These are phyloP conservation scores for Ogataea zsoltii DNA, from an alignment of 805 yeast genomes.

Conservation along the genomic window DNA sequence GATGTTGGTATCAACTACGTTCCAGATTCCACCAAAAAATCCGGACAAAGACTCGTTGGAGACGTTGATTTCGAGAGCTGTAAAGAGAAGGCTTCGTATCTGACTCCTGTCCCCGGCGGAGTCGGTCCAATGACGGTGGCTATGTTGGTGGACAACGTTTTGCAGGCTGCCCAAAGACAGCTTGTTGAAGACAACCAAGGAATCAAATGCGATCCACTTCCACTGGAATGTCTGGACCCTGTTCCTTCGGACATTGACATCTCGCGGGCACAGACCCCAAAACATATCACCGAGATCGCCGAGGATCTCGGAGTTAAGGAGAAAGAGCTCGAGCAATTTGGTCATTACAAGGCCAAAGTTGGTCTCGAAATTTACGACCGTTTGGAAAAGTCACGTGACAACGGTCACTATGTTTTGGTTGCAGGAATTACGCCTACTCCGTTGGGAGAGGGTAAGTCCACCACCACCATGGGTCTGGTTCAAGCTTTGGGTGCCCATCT, in stretches of 20 bases:
- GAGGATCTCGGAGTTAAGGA: conserved; percentile 66
- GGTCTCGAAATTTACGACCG: conserved; percentile 63
- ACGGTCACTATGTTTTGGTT: conserved; percentile 74
- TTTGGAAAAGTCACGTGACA: conserved; percentile 51
- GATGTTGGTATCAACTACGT: conserved; percentile 84
- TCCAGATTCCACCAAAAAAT: conserved; percentile 62
- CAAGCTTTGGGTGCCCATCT: conserved; percentile 81
- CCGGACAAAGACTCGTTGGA: conserved; percentile 74
- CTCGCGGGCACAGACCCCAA: conserved; percentile 74
- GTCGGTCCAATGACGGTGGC: conserved; percentile 94
- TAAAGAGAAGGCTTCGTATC: conserved; percentile 53
- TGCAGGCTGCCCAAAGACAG: conserved; percentile 61
- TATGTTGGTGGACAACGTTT: conserved; percentile 71
- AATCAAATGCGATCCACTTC: conserved; percentile 54
- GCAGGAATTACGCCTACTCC: conserved; percentile 89
- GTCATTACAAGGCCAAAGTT: conserved; percentile 76
- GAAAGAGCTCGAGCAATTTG: conserved; percentile 71
- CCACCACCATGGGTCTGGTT: conserved; percentile 80
- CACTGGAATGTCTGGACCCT: conserved; percentile 56
- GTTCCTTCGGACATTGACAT: conserved; percentile 83
- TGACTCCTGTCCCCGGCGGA: conserved; percentile 93
- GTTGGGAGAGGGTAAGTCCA: conserved; percentile 82
- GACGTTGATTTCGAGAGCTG: conserved; percentile 70
- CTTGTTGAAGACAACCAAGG: conserved; percentile 21
- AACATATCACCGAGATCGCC: conserved; percentile 67